Evolutionary conservation across 768 basidiomycete genomes (phyloP).

Genomic region (Auricularia cornea): DNA sequence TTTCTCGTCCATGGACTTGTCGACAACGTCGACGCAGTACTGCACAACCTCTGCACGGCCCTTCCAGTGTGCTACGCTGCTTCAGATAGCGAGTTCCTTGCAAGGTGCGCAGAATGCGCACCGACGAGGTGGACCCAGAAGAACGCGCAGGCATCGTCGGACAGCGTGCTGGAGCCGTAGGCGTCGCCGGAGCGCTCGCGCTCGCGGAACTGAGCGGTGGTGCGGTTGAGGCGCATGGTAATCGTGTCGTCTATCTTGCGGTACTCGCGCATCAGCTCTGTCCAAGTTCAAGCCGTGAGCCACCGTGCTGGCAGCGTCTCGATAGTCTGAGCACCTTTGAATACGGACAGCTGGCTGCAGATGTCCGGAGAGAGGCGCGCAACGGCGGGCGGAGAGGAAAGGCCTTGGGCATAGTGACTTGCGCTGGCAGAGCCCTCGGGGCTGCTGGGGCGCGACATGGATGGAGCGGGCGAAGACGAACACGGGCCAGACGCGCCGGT

Average conservation of each 20-base stretch:
- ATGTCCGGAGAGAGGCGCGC: neutral
- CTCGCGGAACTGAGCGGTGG: constrained; percentile 68
- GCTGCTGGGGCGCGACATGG: too few relatives aligned
- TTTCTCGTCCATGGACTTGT: constrained; percentile 53
- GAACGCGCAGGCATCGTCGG: constrained; percentile 67
- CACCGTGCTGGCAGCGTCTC: too few relatives aligned
- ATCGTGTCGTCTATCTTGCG: constrained; percentile 73
- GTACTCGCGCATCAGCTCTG: constrained; percentile 78
- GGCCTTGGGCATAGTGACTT: neutral
- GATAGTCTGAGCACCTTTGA: constrained; percentile 79
- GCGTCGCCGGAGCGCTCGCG: constrained; percentile 44
- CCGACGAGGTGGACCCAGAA: constrained; percentile 76
- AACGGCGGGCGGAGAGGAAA: neutral
- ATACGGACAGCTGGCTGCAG: constrained; percentile 41
- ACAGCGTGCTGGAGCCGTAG: constrained; percentile 34
- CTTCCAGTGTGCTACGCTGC: constrained; percentile 44
- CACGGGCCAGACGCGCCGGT: too few relatives aligned
- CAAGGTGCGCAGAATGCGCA: constrained; percentile 28
- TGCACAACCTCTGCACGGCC: constrained; percentile 63
- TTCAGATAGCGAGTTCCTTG: too few relatives aligned
- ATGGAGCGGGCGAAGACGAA: too few relatives aligned
- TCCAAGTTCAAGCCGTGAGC: constrained; percentile 1
- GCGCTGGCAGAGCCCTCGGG: neutral
- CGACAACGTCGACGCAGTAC: constrained; percentile 67
- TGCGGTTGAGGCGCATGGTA: constrained; percentile 72